These are phyloP conservation scores for Kondoa subrosea DNA, from an alignment of 768 basidiomycete species.

Conservation along the genomic window DNA sequence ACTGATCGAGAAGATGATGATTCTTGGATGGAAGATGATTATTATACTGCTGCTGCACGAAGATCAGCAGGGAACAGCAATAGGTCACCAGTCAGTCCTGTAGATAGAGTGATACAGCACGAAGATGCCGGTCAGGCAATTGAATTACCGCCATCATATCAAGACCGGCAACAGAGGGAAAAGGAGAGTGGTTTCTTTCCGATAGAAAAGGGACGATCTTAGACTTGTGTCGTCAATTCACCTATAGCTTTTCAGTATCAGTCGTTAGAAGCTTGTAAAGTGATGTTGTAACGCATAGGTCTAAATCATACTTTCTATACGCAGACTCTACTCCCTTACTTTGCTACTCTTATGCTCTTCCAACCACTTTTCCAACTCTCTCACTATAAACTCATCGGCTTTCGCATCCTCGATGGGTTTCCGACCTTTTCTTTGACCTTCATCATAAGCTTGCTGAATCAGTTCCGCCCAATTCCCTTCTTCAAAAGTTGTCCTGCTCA, in stretches of 20 bases:
- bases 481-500: constrained; percentile 50
- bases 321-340: too few relatives aligned
- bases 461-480: constrained; percentile 52
- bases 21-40: background rate
- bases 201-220: background rate
- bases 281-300: too few relatives aligned
- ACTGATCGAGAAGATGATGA: background rate
- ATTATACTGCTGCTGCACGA: background rate
- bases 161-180: background rate
- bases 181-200: background rate
- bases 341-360: constrained; percentile 5
- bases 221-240: too few relatives aligned
- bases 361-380: constrained; percentile 26
- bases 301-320: too few relatives aligned
- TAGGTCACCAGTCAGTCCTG: background rate
- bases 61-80: background rate
- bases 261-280: too few relatives aligned
- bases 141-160: background rate
- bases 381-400: constrained; percentile 21
- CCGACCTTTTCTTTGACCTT: constrained; percentile 39
- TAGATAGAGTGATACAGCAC: background rate
- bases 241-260: too few relatives aligned
- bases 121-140: background rate
- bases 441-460: constrained; percentile 44
- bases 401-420: constrained; percentile 38